Percentiles rank a stretch among this genome's conserved stretches.
Conservation (phyloP, 129 eudicot species). For the Flaveria bidentis region DNA sequence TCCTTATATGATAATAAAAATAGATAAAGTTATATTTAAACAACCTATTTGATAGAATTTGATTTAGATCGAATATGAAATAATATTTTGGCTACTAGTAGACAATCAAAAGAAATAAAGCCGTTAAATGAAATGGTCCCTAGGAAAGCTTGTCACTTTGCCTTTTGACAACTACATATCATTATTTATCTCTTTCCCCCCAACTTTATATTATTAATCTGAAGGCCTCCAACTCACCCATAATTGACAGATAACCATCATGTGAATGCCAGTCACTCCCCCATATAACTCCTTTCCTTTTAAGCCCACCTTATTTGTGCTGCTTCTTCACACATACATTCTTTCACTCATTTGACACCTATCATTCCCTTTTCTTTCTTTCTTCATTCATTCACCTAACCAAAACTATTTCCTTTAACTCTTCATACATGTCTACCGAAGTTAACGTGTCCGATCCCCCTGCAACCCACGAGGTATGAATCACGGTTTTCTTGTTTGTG, state of each 20-base stretch:
- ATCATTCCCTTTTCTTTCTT: constrained; percentile 40
- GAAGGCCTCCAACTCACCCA: constrained; percentile 53
- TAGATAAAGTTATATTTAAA: not conserved
- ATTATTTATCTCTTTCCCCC: constrained; percentile 32
- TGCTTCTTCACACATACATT: constrained; percentile 27
- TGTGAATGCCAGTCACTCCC: constrained; percentile 48
- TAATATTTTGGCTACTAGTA: constrained; percentile 38
- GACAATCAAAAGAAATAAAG: constrained; percentile 48
- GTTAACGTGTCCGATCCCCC: constrained; percentile 53
- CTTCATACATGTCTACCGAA: constrained; percentile 60
- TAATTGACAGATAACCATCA: constrained; percentile 81
- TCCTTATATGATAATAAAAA: not conserved
- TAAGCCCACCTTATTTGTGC: constrained; percentile 37
- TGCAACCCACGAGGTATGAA: constrained; percentile 44
- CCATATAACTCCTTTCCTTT: constrained; percentile 32
- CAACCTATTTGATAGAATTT: not conserved
- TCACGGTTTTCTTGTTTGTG: not conserved
- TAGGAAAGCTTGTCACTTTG: constrained; percentile 54
- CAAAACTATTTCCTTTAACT: not conserved
- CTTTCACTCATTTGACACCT: constrained; percentile 37
- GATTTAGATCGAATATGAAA: constrained; percentile 15
- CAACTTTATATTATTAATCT: constrained; percentile 30
- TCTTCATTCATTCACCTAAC: constrained; percentile 14
- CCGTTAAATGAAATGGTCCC: constrained; percentile 57
- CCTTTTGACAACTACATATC: constrained; percentile 51